Evolutionary conservation across 805 yeast species (phyloP).

Genomic region (Lipomyces chichibuensis): DNA sequence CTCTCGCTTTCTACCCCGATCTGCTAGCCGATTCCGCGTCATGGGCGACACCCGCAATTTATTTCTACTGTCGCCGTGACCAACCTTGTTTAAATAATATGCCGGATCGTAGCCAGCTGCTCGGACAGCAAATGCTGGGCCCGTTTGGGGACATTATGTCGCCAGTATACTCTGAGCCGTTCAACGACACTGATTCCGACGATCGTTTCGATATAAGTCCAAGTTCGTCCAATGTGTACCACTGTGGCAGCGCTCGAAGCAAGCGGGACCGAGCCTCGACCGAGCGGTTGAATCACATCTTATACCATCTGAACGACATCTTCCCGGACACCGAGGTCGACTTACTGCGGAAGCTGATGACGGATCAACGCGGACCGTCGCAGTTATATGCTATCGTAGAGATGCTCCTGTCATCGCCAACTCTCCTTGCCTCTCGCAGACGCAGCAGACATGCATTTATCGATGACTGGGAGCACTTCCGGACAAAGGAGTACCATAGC

Average conservation of each 20-base stretch:
- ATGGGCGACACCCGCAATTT: neutral
- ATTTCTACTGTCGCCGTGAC: neutral
- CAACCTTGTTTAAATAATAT: neutral
- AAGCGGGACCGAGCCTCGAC: constrained; percentile 7
- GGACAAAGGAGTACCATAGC: constrained; percentile 25
- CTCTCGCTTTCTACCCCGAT: neutral
- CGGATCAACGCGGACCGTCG: constrained; percentile 29
- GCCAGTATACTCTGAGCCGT: neutral
- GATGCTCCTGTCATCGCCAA: constrained; percentile 23
- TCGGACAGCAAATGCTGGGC: constrained; percentile 4
- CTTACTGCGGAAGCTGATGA: constrained; percentile 25
- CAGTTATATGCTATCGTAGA: constrained; percentile 31
- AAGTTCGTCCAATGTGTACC: neutral
- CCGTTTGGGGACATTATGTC: constrained; percentile 12
- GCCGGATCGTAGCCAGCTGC: neutral
- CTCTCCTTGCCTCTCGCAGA: constrained; percentile 17
- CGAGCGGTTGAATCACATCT: constrained; percentile 18
- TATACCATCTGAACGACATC: constrained; percentile 21
- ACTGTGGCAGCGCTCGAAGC: neutral
- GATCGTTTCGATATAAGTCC: constrained; percentile 5
- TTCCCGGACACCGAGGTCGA: constrained; percentile 35
- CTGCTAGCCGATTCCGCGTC: neutral
- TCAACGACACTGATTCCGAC: constrained; percentile 13
- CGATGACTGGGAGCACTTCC: constrained; percentile 26
- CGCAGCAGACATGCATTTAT: constrained; percentile 18